phyloP scores from a whole-genome alignment of 352 stramenopile species.

The Phytophthora palmivora region DNA sequence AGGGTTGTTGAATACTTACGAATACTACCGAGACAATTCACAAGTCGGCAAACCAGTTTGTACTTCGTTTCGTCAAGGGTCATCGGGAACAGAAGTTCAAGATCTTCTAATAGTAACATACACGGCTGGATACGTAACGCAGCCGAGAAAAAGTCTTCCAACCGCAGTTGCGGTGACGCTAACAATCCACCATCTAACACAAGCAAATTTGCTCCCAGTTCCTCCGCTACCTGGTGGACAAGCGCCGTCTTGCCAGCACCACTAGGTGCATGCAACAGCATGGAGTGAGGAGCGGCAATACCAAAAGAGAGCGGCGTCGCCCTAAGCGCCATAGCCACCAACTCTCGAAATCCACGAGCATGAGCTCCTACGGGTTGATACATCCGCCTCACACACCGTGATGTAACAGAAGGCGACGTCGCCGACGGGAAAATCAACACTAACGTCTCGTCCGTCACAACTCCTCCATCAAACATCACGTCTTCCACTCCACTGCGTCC shows the following conservation, averaged over 20 bases:
- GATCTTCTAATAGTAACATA: constrained; percentile 72
- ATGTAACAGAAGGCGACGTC: constrained; percentile 9
- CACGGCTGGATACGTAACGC: constrained; percentile 75
- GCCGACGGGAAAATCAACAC: constrained; percentile 62
- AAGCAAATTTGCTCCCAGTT: constrained; percentile 64
- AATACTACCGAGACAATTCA: constrained; percentile 62
- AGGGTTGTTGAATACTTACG: constrained; percentile 38
- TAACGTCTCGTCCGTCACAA: constrained; percentile 70
- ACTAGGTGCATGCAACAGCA: constrained; percentile 72
- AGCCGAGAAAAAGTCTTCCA: constrained; percentile 76
- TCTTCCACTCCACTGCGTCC: constrained; percentile 14
- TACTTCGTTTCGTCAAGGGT: constrained; percentile 77
- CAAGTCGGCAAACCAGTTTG: constrained; percentile 69
- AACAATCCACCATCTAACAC: constrained; percentile 70
- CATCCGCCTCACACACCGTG: neutral
- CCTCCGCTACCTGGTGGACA: constrained; percentile 55
- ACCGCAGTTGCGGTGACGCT: constrained; percentile 51
- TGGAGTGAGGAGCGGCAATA: constrained; percentile 38
- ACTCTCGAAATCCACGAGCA: constrained; percentile 42
- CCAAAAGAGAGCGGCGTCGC: neutral
- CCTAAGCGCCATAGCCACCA: constrained; percentile 51
- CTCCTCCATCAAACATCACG: constrained; percentile 36
- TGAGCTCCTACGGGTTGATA: constrained; percentile 52
- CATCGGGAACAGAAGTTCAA: constrained; percentile 80
- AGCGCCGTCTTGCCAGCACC: constrained; percentile 80